Base-by-base conservation (phyloP, 73 alveolate species). In the Urostyla sp. region DNA sequence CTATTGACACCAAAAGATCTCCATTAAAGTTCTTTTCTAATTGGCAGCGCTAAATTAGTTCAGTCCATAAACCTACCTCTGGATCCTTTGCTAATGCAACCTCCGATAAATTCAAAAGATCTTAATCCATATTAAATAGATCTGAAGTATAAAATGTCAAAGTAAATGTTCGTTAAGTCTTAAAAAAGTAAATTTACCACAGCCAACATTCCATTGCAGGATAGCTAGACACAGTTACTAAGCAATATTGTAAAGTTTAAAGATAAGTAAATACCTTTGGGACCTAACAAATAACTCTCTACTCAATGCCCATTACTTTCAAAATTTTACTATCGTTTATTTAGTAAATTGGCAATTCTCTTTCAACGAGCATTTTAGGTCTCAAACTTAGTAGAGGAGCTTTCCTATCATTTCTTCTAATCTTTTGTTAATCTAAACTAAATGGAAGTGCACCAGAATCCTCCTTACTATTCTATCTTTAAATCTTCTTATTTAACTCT, bases 131-230 rank as follows among this genome's bases (percentile, higher is more conserved):
- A 23, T 73, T 75, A 72, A 66, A 84, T 15, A 84, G 46, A 38
- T 84, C 92, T 30, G 88, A 74, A 5, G 80, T 48, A 61, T 75
- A 84, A 27, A 84, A 53, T 21, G 84, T 75, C n/a, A 75, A 72
- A 2, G 92, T 21, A 60, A 75, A 84, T 2, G 88, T 84, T 26
- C 88, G 27, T 20, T 52, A 26, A 26, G 78, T 84, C 20, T 28
- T 32, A 20, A 84, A 67, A 40, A 74, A 74, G 52, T 84, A 84
- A 15, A 84, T 21, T 20, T 58, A 48, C 85, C 84, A 58, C 8
- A 84, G 59, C 92, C 92, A 84, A 46, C 92, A 84, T 50, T 84
- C 92, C 59, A 84, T 58, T 1, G 55, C 32, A 20, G 77, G 76
- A 35, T 58, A 84, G 28, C 35, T 30, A 0, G 61, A 11, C 52